phyloP scores from a whole-genome alignment of 352 stramenopile species.

The Phytophthora meadii region DNA sequence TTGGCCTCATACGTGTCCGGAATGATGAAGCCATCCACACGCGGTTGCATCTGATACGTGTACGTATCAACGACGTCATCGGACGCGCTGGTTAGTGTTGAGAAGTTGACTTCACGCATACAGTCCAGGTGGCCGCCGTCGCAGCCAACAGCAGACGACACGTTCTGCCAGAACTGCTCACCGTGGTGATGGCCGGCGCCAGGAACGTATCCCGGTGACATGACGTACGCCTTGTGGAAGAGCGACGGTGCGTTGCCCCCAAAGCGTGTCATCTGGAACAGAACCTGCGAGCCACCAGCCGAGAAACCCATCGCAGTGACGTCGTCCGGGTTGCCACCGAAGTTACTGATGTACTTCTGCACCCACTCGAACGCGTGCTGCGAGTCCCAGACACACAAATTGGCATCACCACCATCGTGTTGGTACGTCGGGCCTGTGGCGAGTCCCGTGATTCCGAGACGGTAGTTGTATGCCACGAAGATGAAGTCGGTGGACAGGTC shows the following conservation, averaged over 20 bases:
- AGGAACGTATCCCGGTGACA: conserved; percentile 30
- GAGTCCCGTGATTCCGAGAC: conserved; percentile 37
- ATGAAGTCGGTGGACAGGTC: conserved; percentile 37
- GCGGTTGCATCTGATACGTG: conserved; percentile 36
- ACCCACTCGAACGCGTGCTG: conserved; percentile 45
- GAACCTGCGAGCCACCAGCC: conserved; percentile 27
- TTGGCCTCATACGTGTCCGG: conserved; percentile 36
- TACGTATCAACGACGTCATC: conserved; percentile 18
- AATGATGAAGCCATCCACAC: conserved; percentile 34
- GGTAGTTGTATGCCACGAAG: conserved; percentile 50
- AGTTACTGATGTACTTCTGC: conserved; percentile 45
- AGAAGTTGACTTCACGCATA: conserved; percentile 32
- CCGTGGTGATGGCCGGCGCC: conserved; percentile 31
- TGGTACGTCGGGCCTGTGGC: conserved; percentile 32
- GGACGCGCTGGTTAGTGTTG: conserved; percentile 11
- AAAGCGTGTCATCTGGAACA: conserved; percentile 42
- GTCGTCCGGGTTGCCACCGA: conserved; percentile 45
- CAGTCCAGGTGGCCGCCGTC: conserved; percentile 27
- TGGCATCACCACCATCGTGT: conserved; percentile 34
- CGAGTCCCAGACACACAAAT: conserved; percentile 36
- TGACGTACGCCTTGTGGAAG: conserved; percentile 39
- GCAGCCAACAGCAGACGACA: conserved; percentile 25
- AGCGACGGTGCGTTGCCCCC: conserved; percentile 28
- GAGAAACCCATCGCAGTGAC: conserved; percentile 46
- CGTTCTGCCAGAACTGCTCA: conserved; percentile 40